Percentiles rank a stretch among this genome's conserved stretches.
Conservation (phyloP, 1,139 yeast genomes). For the Yamadazyma aaseri region DNA sequence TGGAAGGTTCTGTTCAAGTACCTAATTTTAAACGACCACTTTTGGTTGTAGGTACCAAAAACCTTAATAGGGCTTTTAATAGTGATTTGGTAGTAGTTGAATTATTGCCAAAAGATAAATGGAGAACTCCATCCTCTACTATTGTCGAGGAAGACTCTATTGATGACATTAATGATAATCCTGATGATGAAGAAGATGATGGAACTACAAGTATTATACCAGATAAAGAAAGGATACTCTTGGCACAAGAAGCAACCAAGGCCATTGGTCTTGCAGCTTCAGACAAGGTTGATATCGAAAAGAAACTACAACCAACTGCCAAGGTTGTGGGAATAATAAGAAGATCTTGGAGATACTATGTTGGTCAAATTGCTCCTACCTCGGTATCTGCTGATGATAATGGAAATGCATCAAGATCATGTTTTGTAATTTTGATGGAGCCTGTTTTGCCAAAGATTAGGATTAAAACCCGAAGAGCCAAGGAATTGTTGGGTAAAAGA, state of each 20-base stretch:
- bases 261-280: conserved; percentile 34
- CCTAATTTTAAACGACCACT: conserved; percentile 80
- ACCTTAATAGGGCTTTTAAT: conserved; percentile 85
- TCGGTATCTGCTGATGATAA: conserved; percentile 59
- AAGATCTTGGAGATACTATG: conserved; percentile 95
- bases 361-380: conserved; percentile 87
- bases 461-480: conserved; percentile 83
- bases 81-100: conserved; percentile 93
- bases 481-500: conserved; percentile 78
- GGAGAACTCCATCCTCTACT: conserved; percentile 84
- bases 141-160: conserved; percentile 73
- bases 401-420: conserved; percentile 66
- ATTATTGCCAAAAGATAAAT: conserved; percentile 76
- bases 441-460: conserved; percentile 82
- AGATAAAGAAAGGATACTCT: conserved; percentile 71
- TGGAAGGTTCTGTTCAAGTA: conserved; percentile 81
- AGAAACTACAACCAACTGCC: conserved; percentile 82
- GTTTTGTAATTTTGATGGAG: conserved; percentile 88
- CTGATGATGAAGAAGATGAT: conserved; percentile 47
- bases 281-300: conserved; percentile 27
- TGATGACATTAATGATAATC: conserved; percentile 62
- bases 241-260: conserved; percentile 78
- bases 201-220: conserved; percentile 44
- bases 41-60: conserved; percentile 76
- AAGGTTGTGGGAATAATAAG: conserved; percentile 83